Evolutionary conservation across 345 rosid species (phyloP).

Genomic region (Corchorus olitorius): DNA sequence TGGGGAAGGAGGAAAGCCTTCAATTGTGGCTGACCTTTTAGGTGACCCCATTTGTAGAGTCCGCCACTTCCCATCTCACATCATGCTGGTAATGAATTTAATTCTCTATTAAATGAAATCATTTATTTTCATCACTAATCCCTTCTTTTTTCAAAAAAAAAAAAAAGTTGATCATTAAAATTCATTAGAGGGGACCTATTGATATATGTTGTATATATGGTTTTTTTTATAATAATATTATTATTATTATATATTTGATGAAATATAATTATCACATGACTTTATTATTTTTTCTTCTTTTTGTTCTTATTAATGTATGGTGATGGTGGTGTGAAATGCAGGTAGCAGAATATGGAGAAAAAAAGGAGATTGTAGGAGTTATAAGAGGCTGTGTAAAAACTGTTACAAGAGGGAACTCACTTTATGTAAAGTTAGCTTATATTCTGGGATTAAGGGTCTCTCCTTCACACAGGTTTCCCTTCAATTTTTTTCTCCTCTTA

Average conservation of each 20-base stretch:
- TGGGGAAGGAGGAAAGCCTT: slow-evolving; percentile 50
- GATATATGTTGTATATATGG: background rate
- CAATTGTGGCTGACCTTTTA: slow-evolving; percentile 68
- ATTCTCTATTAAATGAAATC: background rate
- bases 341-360: slow-evolving; percentile 72
- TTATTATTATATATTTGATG: background rate
- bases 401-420: slow-evolving; percentile 53
- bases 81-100: slow-evolving; percentile 51
- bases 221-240: background rate
- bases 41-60: slow-evolving; percentile 78
- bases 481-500: background rate
- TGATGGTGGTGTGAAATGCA: slow-evolving; percentile 23
- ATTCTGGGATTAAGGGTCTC: slow-evolving; percentile 76
- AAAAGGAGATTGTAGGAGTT: slow-evolving; percentile 56
- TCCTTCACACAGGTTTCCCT: slow-evolving; percentile 55
- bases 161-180: background rate
- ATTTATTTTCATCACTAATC: background rate
- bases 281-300: background rate
- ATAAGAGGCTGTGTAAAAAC: slow-evolving; percentile 69
- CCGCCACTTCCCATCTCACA: slow-evolving; percentile 60
- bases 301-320: background rate
- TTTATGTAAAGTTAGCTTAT: slow-evolving; percentile 51
- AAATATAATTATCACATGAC: background rate
- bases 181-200: background rate
- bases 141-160: too few species aligned